These are phyloP conservation scores for Chalaropsis ovoidea DNA, from an alignment of 2,329 filamentous ascomycete species.

Conservation along the genomic window DNA sequence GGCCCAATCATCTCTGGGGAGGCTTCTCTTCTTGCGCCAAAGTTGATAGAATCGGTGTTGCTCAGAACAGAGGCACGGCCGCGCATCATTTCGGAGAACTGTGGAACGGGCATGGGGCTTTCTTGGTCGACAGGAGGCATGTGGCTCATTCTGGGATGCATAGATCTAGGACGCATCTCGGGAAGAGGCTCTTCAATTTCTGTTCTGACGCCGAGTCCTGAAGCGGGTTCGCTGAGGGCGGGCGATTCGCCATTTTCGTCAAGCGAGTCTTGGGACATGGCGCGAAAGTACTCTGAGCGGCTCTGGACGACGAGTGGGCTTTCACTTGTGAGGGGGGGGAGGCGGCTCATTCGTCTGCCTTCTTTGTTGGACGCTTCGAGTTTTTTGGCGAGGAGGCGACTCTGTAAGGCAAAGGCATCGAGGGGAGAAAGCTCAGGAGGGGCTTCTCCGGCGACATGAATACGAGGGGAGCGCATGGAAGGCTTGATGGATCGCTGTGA, in stretches of 20 bases:
- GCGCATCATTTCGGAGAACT: slow-evolving; percentile 24
- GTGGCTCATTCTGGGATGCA: slow-evolving; percentile 64
- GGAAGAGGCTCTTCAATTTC: slow-evolving; percentile 50
- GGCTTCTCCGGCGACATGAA: slow-evolving; percentile 67
- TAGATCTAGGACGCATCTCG: slow-evolving; percentile 55
- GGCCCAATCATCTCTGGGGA: slow-evolving; percentile 40
- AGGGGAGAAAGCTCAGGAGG: slow-evolving; percentile 88
- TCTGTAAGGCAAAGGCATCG: slow-evolving; percentile 89
- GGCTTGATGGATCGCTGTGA: slow-evolving; percentile 38
- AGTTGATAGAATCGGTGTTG: slow-evolving; percentile 29
- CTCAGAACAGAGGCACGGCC: slow-evolving; percentile 17
- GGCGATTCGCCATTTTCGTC: slow-evolving; percentile 29
- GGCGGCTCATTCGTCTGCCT: slow-evolving; percentile 70
- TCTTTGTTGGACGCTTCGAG: slow-evolving; percentile 67
- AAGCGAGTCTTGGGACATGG: slow-evolving; percentile 53
- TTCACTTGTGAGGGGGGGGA: slow-evolving; percentile 72
- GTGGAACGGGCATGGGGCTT: slow-evolving; percentile 12
- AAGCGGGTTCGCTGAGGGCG: slow-evolving; percentile 27
- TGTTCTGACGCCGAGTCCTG: slow-evolving; percentile 42
- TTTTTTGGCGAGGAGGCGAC: slow-evolving; percentile 74
- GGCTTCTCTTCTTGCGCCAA: slow-evolving; percentile 47
- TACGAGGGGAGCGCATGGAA: slow-evolving; percentile 59
- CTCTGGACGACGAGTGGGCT: slow-evolving; percentile 67
- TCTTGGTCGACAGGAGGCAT: slow-evolving; percentile 40
- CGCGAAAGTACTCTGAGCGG: slow-evolving; percentile 72